phyloP scores from a whole-genome alignment of 768 basidiomycete genomes.

The Sutorius australiensis region DNA sequence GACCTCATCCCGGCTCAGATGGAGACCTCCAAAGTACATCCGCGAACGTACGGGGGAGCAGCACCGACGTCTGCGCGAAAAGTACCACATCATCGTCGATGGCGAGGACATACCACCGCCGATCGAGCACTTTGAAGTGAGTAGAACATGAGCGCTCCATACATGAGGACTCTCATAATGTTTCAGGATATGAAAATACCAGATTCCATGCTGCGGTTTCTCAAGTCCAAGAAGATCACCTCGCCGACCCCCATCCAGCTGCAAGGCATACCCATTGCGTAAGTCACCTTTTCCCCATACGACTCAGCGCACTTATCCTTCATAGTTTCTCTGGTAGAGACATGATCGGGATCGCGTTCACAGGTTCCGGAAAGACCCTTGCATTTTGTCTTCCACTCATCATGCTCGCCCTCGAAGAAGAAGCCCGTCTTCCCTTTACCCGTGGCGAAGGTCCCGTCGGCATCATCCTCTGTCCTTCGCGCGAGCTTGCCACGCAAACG shows the following conservation, averaged over 20 bases:
- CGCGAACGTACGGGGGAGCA: constrained; percentile 66
- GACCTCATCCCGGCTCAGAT: constrained; percentile 46
- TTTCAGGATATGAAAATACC: constrained; percentile 98
- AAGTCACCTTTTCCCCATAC: constrained; percentile 29
- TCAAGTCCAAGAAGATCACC: constrained; percentile 81
- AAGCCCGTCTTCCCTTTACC: constrained; percentile 81
- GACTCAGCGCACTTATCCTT: constrained; percentile 5
- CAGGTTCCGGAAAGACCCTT: constrained; percentile 98
- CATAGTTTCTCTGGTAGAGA: constrained; percentile 89
- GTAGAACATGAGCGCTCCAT: constrained; percentile 2
- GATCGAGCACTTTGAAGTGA: constrained; percentile 80
- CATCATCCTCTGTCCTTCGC: constrained; percentile 92
- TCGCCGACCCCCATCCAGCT: constrained; percentile 94
- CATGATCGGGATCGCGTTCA: constrained; percentile 98
- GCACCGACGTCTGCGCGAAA: constrained; percentile 73
- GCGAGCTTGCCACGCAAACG: constrained; percentile 95
- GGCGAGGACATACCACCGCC: constrained; percentile 93
- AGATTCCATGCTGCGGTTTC: constrained; percentile 71
- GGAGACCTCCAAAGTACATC: constrained; percentile 84
- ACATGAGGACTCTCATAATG: constrained; percentile 11
- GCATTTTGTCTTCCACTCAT: constrained; percentile 97
- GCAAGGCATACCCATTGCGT: constrained; percentile 96
- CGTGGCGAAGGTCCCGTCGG: constrained; percentile 98
- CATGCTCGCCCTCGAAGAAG: constrained; percentile 95
- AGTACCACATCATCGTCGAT: constrained; percentile 92